Evolutionary conservation across 768 basidiomycete genomes (phyloP).

Genomic region (Goffeauzyma gilvescens): DNA sequence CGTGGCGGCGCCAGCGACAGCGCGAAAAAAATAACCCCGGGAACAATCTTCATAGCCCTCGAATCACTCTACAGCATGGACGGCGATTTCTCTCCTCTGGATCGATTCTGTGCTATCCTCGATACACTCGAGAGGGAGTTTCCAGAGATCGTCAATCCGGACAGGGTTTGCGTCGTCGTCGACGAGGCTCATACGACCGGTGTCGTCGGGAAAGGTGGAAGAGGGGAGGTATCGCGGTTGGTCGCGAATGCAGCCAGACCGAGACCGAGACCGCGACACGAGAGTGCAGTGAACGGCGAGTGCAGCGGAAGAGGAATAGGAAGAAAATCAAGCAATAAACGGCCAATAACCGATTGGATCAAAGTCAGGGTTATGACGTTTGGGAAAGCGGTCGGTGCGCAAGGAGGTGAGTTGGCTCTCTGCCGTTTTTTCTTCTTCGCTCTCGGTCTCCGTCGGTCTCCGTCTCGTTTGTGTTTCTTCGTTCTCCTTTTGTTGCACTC

Average conservation of each 20-base stretch:
- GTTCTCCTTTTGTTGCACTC: no score
- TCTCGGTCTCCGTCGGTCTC: background rate
- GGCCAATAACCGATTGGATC: constrained; percentile 50
- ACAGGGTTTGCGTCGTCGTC: constrained; percentile 40
- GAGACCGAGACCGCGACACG: background rate
- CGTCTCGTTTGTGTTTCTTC: no score
- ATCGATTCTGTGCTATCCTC: constrained; percentile 44
- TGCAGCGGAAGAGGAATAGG: background rate
- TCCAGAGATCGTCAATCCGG: constrained; percentile 31
- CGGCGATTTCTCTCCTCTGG: constrained; percentile 65
- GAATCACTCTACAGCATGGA: constrained; percentile 94
- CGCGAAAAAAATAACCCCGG: no score
- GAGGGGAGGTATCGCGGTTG: constrained; percentile 51
- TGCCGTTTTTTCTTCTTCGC: background rate
- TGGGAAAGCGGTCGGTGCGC: constrained; percentile 70
- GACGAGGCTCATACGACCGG: constrained; percentile 93
- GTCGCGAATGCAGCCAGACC: constrained; percentile 37
- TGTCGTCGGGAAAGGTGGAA: constrained; percentile 59
- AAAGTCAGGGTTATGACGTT: constrained; percentile 72
- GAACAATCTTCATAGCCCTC: constrained; percentile 55
- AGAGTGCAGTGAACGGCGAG: background rate
- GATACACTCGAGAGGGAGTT: constrained; percentile 44
- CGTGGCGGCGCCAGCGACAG: no score
- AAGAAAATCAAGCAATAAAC: no score
- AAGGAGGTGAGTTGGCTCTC: constrained; percentile 48